Evolutionary conservation across 2,329 filamentous ascomycete species (phyloP).

Genomic region (Dothiorella sarmentorum): DNA sequence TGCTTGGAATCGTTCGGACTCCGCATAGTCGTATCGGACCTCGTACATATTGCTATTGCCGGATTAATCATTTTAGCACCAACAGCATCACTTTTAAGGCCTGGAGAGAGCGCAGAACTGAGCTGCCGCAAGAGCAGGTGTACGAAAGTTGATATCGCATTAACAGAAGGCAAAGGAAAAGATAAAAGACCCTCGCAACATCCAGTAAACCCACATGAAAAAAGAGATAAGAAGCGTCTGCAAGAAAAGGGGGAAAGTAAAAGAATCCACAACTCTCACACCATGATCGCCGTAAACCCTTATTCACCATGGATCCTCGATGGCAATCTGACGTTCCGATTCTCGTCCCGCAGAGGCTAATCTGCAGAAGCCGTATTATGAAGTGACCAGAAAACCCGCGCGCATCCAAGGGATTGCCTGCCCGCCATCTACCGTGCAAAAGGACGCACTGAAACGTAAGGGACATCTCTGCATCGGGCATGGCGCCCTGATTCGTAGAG

Average conservation of each 20-base stretch:
- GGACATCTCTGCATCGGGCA: conserved; percentile 15
- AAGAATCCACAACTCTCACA: conserved; percentile 16
- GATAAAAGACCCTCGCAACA: conserved; percentile 7
- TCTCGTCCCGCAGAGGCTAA: conserved; percentile 11
- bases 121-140: background rate
- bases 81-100: conserved; percentile 7
- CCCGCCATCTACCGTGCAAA: conserved; percentile 20
- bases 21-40: background rate
- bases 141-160: conserved; percentile 16
- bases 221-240: conserved; percentile 9
- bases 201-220: conserved; percentile 10
- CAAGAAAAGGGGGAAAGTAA: conserved; percentile 10
- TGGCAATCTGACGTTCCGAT: conserved; percentile 19
- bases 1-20: background rate
- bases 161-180: conserved; percentile 9
- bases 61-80: conserved; percentile 1
- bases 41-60: background rate
- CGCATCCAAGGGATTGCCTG: conserved; percentile 19
- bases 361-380: conserved; percentile 12
- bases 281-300: conserved; percentile 16
- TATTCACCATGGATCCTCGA: conserved; percentile 19
- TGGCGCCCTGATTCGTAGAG: conserved; percentile 11
- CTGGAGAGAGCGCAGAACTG: background rate
- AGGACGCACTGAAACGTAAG: conserved; percentile 18
- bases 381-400: conserved; percentile 18